phyloP scores from a whole-genome alignment of 805 yeast species.

The Dipodascus albidus region DNA sequence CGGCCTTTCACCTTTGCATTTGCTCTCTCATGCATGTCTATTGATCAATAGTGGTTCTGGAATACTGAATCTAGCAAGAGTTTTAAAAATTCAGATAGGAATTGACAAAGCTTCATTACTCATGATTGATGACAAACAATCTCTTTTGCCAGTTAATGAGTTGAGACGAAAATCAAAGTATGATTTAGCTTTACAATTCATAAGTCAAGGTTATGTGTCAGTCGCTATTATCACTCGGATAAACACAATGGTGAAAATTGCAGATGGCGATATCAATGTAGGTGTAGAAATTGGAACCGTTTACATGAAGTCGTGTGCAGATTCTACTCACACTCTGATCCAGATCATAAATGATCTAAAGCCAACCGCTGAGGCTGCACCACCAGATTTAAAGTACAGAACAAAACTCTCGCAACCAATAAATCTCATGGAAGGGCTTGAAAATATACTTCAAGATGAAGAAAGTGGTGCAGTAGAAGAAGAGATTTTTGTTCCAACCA shows the following conservation, averaged over 20 bases:
- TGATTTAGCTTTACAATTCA: constrained; percentile 29
- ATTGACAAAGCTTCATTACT: constrained; percentile 40
- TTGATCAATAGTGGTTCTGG: constrained; percentile 43
- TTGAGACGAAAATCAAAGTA: constrained; percentile 1
- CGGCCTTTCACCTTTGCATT: constrained; percentile 52
- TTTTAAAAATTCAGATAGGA: constrained; percentile 31
- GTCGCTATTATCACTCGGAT: constrained; percentile 34
- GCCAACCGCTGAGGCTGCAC: constrained; percentile 44
- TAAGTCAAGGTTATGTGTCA: constrained; percentile 39
- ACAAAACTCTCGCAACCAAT: constrained; percentile 25
- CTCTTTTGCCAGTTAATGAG: constrained; percentile 8
- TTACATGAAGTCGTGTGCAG: constrained; percentile 47
- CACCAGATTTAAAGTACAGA: constrained; percentile 49
- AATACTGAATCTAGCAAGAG: constrained; percentile 32
- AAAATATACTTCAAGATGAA: constrained; percentile 25
- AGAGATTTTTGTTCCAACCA: constrained; percentile 13
- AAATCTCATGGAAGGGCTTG: constrained; percentile 34
- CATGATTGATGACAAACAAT: constrained; percentile 49
- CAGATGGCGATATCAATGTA: constrained; percentile 21
- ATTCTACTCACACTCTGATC: constrained; percentile 61
- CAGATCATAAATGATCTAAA: constrained; percentile 64
- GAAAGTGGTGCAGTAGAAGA: constrained; percentile 21
- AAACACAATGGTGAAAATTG: constrained; percentile 21
- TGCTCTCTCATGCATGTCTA: constrained; percentile 42
- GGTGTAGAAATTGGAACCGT: constrained; percentile 12